Conservation (phyloP, 2,329 filamentous ascomycete species). For the Colletotrichum tabaci region DNA sequence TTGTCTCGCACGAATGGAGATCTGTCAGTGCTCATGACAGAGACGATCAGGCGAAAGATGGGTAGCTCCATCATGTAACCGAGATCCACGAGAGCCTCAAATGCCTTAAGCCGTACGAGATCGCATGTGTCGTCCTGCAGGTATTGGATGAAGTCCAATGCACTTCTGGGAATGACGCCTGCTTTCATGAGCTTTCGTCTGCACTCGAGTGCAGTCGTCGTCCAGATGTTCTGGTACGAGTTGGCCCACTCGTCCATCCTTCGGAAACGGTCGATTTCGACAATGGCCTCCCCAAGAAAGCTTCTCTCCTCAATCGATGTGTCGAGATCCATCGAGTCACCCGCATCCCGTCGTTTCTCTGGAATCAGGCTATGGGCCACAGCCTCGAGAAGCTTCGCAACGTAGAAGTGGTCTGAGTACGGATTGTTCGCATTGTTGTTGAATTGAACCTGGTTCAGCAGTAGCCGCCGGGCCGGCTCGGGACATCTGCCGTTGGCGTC, state of each 20-base stretch:
- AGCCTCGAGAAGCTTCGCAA: slow-evolving; percentile 81
- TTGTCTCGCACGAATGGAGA: slow-evolving; percentile 75
- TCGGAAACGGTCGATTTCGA: slow-evolving; percentile 77
- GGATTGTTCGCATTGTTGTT: slow-evolving; percentile 95
- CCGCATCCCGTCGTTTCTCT: slow-evolving; percentile 52
- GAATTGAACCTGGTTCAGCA: slow-evolving; percentile 90
- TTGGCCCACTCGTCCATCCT: slow-evolving; percentile 79
- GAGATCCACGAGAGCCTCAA: slow-evolving; percentile 75
- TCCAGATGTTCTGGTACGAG: slow-evolving; percentile 79
- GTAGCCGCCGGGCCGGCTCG: slow-evolving; percentile 82
- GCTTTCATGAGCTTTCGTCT: slow-evolving; percentile 76
- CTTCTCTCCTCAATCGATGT: slow-evolving; percentile 55
- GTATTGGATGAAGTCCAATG: slow-evolving; percentile 74
- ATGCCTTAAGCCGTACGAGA: slow-evolving; percentile 76
- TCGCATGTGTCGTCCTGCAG: slow-evolving; percentile 75
- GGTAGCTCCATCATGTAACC: slow-evolving; percentile 69
- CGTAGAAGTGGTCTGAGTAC: slow-evolving; percentile 91
- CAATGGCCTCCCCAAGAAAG: slow-evolving; percentile 68
- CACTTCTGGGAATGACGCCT: slow-evolving; percentile 68
- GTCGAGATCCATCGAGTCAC: slow-evolving; percentile 58
- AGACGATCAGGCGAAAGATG: slow-evolving; percentile 71
- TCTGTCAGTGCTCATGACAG: slow-evolving; percentile 72
- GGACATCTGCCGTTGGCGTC: slow-evolving; percentile 84
- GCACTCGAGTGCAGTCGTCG: slow-evolving; percentile 73
- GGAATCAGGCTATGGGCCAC: slow-evolving; percentile 73